These are phyloP conservation scores for Phytophthora cactorum DNA, from an alignment of 352 stramenopile genomes.

Conservation along the genomic window DNA sequence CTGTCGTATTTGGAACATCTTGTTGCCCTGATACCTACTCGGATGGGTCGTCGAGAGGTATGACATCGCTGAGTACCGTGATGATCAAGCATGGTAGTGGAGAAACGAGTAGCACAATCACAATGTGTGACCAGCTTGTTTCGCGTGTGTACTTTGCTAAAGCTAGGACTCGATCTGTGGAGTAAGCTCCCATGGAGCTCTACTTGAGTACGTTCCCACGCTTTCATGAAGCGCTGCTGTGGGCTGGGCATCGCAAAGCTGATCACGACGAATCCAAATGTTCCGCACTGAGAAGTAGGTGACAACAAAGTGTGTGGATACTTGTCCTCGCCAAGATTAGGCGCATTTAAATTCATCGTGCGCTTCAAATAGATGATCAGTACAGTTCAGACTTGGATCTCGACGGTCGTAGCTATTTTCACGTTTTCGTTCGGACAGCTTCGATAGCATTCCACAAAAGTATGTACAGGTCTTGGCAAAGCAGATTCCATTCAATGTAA, in stretches of 20 bases:
- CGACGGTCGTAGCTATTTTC: no score
- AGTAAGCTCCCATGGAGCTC: conserved; percentile 13
- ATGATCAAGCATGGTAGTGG: conserved; percentile 26
- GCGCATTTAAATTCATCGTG: no score
- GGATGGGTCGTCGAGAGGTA: conserved; percentile 16
- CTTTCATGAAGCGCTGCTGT: background rate
- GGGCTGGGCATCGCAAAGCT: background rate
- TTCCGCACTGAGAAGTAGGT: no score
- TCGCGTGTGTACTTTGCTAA: conserved; percentile 9
- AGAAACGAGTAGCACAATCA: conserved; percentile 10
- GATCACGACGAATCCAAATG: background rate
- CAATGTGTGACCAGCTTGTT: background rate
- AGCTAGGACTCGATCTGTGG: background rate
- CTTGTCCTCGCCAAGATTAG: no score
- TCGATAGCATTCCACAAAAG: no score
- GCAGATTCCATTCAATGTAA: no score
- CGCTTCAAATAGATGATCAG: no score
- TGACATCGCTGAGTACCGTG: conserved; percentile 12
- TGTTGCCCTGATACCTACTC: conserved; percentile 16
- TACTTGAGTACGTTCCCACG: conserved; percentile 1
- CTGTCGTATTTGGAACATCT: conserved; percentile 20
- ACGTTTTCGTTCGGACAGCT: no score
- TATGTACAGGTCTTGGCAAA: no score
- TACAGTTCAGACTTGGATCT: no score
- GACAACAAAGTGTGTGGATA: no score